phyloP scores from a whole-genome alignment of 441 rosid genomes.

The Francoa sonchifolia region DNA sequence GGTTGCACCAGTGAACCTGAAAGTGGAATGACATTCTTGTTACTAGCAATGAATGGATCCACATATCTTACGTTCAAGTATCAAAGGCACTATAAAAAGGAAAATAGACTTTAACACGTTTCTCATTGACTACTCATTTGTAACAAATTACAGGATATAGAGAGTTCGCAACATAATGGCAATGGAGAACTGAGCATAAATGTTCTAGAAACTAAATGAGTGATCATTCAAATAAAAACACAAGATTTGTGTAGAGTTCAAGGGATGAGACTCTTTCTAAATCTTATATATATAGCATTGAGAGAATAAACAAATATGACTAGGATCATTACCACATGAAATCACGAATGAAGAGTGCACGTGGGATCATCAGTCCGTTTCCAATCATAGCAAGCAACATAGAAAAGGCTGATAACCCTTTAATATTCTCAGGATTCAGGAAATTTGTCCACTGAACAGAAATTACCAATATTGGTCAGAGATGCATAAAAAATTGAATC shows the following conservation, averaged over 20 bases:
- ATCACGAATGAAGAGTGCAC: slow-evolving; percentile 85
- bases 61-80: neutral
- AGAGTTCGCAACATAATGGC: too few species aligned
- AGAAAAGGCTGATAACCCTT: slow-evolving; percentile 68
- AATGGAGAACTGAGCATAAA: too few species aligned
- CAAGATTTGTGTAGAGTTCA: too few species aligned
- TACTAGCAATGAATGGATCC: neutral
- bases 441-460: slow-evolving; percentile 80
- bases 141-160: neutral
- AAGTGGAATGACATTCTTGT: neutral
- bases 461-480: slow-evolving; percentile 16
- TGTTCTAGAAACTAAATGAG: too few species aligned
- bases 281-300: neutral
- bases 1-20: slow-evolving; percentile 75
- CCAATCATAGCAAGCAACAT: slow-evolving; percentile 91
- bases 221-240: too few species aligned
- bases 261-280: too few species aligned
- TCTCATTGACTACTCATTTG: neutral
- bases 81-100: neutral
- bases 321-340: slow-evolving; percentile 67
- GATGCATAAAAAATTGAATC: neutral
- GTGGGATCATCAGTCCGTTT: slow-evolving; percentile 87
- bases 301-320: neutral
- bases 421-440: slow-evolving; percentile 71
- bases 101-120: neutral